These are phyloP conservation scores for Escallonia herrerae DNA, from an alignment of 129 eudicot species.

Conservation along the genomic window DNA sequence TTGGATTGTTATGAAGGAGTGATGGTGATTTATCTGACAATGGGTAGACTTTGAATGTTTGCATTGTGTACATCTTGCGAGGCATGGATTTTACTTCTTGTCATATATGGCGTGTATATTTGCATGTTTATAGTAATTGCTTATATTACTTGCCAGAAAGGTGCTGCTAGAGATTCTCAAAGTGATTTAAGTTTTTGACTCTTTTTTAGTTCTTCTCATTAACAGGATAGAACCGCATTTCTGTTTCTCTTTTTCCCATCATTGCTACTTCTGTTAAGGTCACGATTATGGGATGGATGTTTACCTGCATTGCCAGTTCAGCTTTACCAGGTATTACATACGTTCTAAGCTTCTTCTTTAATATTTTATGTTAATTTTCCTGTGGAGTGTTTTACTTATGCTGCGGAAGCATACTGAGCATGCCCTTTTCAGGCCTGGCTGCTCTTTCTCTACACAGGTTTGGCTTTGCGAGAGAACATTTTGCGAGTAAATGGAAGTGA, in stretches of 20 bases:
- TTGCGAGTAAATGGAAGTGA: constrained; percentile 91
- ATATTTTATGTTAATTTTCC: not conserved
- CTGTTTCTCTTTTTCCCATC: constrained; percentile 80
- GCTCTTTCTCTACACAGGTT: constrained; percentile 82
- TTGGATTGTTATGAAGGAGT: no score
- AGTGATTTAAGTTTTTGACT: not conserved
- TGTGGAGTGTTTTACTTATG: not conserved
- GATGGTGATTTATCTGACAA: no score
- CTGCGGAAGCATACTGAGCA: constrained; percentile 3
- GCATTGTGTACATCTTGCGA: no score
- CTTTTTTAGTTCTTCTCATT: constrained; percentile 11
- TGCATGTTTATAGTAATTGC: not conserved
- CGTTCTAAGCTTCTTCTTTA: not conserved
- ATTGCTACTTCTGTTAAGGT: constrained; percentile 56
- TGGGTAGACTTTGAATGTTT: no score
- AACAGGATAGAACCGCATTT: constrained; percentile 82
- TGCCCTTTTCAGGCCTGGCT: constrained; percentile 78
- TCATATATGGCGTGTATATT: no score
- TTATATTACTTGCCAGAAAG: not conserved
- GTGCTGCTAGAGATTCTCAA: not conserved
- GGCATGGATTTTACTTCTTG: no score
- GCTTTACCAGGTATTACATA: constrained; percentile 65
- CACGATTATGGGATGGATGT: constrained; percentile 80
- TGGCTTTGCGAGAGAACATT: constrained; percentile 88
- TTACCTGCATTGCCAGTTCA: constrained; percentile 93